phyloP scores from a whole-genome alignment of 169 alveolate genomes.

The Cryptosporidium xiaoi region DNA sequence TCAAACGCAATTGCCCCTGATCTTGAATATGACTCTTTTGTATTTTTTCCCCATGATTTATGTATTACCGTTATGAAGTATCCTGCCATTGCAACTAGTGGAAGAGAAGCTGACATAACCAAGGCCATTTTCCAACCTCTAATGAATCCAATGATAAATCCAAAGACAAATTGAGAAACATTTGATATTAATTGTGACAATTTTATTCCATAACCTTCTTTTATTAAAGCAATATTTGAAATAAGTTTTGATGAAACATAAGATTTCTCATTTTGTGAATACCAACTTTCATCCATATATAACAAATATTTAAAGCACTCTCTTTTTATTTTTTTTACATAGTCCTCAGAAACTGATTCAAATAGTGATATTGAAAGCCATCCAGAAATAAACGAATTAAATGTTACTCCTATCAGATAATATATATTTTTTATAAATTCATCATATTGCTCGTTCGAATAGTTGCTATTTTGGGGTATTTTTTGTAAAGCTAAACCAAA shows the following conservation, averaged over 20 bases:
- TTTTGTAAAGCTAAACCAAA: constrained; percentile 66
- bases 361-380: constrained; percentile 66
- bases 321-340: constrained; percentile 44
- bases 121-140: constrained; percentile 73
- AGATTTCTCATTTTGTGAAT: constrained; percentile 32
- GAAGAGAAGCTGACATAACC: constrained; percentile 73
- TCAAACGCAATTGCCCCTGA: constrained; percentile 70
- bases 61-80: constrained; percentile 43
- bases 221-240: constrained; percentile 52
- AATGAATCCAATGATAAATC: constrained; percentile 55
- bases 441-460: constrained; percentile 30
- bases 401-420: constrained; percentile 40
- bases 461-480: constrained; percentile 11
- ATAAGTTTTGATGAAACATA: constrained; percentile 38
- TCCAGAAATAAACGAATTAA: constrained; percentile 40
- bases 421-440: constrained; percentile 38
- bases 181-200: constrained; percentile 57
- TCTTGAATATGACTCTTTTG: constrained; percentile 30
- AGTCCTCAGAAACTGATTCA: constrained; percentile 43
- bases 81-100: constrained; percentile 63
- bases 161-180: constrained; percentile 63
- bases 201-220: constrained; percentile 69
- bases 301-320: constrained; percentile 18
- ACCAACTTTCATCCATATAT: constrained; percentile 61
- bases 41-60: constrained; percentile 40